A percentile compares a stretch with the other conserved stretches of the same genome.
Conservation (phyloP, 352 stramenopile species). For the Pythium diclinum region DNA sequence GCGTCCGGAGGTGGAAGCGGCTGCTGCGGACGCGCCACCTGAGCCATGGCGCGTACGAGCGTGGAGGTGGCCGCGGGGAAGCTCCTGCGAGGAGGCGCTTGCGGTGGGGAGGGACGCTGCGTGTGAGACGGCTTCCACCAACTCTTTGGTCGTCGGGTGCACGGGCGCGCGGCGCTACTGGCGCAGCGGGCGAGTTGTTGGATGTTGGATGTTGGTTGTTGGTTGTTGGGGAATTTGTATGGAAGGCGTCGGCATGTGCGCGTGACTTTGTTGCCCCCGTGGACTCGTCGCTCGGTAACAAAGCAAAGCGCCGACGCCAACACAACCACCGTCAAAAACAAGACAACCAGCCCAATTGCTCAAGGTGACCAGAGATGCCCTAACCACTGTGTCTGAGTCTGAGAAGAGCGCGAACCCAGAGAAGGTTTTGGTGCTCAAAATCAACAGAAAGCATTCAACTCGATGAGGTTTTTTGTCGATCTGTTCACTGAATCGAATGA, state of each 20-base stretch:
- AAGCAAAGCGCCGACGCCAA: constrained; percentile 1
- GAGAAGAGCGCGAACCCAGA: background rate
- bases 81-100: background rate
- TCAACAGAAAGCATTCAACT: background rate
- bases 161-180: background rate
- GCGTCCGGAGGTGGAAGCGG: background rate
- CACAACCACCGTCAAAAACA: background rate
- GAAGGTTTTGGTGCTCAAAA: background rate
- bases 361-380: background rate
- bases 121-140: background rate
- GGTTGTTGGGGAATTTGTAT: background rate
- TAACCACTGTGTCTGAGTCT: background rate
- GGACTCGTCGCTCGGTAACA: background rate
- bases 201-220: background rate
- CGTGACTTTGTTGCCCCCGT: background rate
- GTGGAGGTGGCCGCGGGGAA: too few species aligned
- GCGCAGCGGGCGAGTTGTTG: background rate
- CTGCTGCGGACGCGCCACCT: background rate
- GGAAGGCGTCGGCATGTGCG: background rate
- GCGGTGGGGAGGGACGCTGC: background rate
- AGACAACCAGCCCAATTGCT: background rate
- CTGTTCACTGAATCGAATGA: background rate
- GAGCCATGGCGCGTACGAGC: background rate
- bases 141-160: background rate
- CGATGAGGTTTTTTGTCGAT: background rate